Conservation (phyloP, 2,329 filamentous ascomycete species). For the Fusarium cyanostomum region DNA sequence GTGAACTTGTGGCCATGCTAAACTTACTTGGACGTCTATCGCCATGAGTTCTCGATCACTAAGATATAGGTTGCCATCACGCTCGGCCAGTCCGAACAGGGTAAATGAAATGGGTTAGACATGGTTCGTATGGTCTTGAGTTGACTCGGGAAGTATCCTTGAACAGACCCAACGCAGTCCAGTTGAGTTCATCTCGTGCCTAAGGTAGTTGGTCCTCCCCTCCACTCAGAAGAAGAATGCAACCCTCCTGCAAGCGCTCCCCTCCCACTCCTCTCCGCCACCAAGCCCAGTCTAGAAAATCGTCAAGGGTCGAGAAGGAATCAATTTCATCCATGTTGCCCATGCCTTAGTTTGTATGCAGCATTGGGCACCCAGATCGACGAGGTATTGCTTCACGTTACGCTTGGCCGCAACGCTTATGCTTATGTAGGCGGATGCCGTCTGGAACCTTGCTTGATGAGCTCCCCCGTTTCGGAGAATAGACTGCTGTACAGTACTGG, state of each 20-base stretch:
- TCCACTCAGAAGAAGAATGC: slow-evolving; percentile 18
- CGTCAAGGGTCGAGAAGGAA: neutral
- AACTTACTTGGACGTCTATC: too few species aligned
- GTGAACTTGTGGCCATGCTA: too few species aligned
- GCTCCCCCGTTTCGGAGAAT: neutral
- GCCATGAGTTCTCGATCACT: too few species aligned
- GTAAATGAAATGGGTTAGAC: too few species aligned
- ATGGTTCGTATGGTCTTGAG: neutral
- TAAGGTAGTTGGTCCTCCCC: slow-evolving; percentile 18
- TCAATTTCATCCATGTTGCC: slow-evolving; percentile 12
- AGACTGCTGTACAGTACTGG: neutral
- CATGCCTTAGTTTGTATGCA: neutral
- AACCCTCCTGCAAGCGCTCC: slow-evolving; percentile 20
- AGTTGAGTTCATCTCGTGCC: too few species aligned
- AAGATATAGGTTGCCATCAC: neutral
- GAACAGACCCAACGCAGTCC: too few species aligned
- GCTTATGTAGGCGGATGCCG: neutral
- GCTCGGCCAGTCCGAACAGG: neutral
- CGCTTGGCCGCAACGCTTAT: slow-evolving; percentile 2
- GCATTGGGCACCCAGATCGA: slow-evolving; percentile 3
- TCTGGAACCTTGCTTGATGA: neutral
- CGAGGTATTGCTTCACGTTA: neutral
- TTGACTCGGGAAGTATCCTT: neutral
- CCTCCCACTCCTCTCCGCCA: slow-evolving; percentile 14
- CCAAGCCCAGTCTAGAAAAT: slow-evolving; percentile 32